Evolutionary conservation across 352 stramenopile species (phyloP).

Genomic region (Blastocystis sp.): DNA sequence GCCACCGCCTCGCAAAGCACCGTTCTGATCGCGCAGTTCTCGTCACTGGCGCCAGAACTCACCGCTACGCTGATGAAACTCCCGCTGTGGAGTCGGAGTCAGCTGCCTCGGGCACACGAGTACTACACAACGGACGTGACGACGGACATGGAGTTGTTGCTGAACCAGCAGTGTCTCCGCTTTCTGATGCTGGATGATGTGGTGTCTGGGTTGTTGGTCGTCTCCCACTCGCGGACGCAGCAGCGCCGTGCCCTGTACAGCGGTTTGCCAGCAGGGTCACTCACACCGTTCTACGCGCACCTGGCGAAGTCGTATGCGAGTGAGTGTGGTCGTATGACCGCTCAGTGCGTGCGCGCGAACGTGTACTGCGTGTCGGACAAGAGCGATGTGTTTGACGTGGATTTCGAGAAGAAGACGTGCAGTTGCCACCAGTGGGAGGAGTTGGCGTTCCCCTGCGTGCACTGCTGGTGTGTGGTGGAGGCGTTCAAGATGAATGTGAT

Average conservation of each 20-base stretch:
- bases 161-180: background rate
- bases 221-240: background rate
- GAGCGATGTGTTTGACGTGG: background rate
- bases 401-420: constrained; percentile 26
- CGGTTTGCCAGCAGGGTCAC: background rate
- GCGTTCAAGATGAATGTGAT: background rate
- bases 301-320: background rate
- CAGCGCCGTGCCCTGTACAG: constrained; percentile 11
- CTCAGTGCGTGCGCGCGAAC: background rate
- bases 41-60: background rate
- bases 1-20: background rate
- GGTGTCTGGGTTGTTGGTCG: background rate
- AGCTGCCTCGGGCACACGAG: background rate
- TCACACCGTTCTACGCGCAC: constrained; percentile 41
- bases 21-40: background rate
- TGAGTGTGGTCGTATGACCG: background rate
- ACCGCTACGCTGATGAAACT: background rate
- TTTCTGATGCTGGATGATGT: constrained; percentile 61
- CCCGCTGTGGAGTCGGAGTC: constrained; percentile 6
- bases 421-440: constrained; percentile 9
- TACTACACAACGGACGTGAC: background rate
- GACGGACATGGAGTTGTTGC: constrained; percentile 3
- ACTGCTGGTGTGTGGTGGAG: constrained; percentile 30
- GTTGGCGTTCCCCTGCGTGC: constrained; percentile 45
- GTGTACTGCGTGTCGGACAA: background rate